Evolutionary conservation across 192 early-diverging fungal species (phyloP).

Genomic region (Coemansia sp.): DNA sequence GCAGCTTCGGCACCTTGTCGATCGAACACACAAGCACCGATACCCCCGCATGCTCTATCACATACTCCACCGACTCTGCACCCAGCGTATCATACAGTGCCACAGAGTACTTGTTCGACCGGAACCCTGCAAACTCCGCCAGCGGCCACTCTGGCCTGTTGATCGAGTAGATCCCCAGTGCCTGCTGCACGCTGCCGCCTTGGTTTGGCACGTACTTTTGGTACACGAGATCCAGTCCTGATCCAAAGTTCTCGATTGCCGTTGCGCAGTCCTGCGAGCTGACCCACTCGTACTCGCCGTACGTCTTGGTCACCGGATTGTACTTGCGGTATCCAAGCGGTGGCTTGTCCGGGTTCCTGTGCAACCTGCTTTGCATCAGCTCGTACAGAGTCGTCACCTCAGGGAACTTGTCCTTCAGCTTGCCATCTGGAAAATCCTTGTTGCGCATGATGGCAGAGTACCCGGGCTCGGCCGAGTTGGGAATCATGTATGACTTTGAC

Average conservation of each 20-base stretch:
- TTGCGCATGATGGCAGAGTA: constrained; percentile 47
- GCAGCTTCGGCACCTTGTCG: constrained; percentile 59
- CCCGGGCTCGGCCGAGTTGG: constrained; percentile 39
- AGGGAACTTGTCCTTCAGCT: constrained; percentile 12
- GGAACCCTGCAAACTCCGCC: constrained; percentile 64
- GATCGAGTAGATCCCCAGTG: constrained; percentile 71
- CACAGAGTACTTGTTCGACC: constrained; percentile 65
- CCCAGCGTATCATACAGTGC: constrained; percentile 91
- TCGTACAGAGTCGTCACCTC: constrained; percentile 40
- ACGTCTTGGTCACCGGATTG: constrained; percentile 57
- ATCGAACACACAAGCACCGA: constrained; percentile 63
- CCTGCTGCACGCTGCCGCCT: constrained; percentile 19
- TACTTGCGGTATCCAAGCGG: constrained; percentile 65
- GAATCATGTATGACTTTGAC: constrained; percentile 34
- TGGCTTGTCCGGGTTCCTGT: constrained; percentile 46
- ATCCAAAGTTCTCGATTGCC: constrained; percentile 65
- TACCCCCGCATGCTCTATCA: constrained; percentile 78
- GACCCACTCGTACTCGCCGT: constrained; percentile 66
- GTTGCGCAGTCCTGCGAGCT: constrained; percentile 60
- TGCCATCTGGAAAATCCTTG: constrained; percentile 19
- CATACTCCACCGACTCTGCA: constrained; percentile 75
- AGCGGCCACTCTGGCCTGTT: constrained; percentile 79
- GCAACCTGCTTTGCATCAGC: constrained; percentile 40
- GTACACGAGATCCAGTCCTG: constrained; percentile 65
- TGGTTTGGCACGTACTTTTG: constrained; percentile 36